Conservation (phyloP, 2,329 filamentous ascomycete species). For the Penicillium occitanis region DNA sequence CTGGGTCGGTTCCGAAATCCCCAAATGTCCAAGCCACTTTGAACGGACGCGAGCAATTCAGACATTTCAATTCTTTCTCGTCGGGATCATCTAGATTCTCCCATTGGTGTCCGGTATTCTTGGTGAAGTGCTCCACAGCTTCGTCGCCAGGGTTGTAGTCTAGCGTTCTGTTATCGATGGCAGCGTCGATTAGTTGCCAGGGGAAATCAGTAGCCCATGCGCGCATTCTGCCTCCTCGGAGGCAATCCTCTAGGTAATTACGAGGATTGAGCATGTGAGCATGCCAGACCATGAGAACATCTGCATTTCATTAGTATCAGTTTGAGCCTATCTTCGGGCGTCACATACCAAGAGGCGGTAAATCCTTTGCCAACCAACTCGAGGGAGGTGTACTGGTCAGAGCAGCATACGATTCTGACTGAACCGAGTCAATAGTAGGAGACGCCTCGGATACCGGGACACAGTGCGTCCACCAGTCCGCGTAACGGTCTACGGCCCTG, state of each 20-base stretch:
- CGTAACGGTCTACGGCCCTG: slow-evolving; percentile 67
- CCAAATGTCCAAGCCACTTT: slow-evolving; percentile 61
- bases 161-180: slow-evolving; percentile 60
- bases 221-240: slow-evolving; percentile 57
- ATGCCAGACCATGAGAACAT: slow-evolving; percentile 79
- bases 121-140: slow-evolving; percentile 51
- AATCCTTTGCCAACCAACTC: slow-evolving; percentile 42
- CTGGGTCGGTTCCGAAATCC: slow-evolving; percentile 25
- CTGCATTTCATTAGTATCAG: slow-evolving; percentile 37
- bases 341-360: slow-evolving; percentile 61
- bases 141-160: slow-evolving; percentile 53
- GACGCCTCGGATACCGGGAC: slow-evolving; percentile 22
- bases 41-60: slow-evolving; percentile 49
- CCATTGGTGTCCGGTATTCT: slow-evolving; percentile 56
- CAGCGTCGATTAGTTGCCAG: slow-evolving; percentile 59
- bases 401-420: slow-evolving; percentile 35
- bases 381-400: slow-evolving; percentile 28
- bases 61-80: slow-evolving; percentile 56
- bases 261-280: slow-evolving; percentile 75
- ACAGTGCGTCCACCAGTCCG: slow-evolving; percentile 60
- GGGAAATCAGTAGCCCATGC: slow-evolving; percentile 66
- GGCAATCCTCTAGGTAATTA: slow-evolving; percentile 70
- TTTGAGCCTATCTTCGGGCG: slow-evolving; percentile 3
- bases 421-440: slow-evolving; percentile 24
- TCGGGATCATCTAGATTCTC: slow-evolving; percentile 56